phyloP scores from a whole-genome alignment of 306 rosid genomes.

The Cucurbita argyrosperma region DNA sequence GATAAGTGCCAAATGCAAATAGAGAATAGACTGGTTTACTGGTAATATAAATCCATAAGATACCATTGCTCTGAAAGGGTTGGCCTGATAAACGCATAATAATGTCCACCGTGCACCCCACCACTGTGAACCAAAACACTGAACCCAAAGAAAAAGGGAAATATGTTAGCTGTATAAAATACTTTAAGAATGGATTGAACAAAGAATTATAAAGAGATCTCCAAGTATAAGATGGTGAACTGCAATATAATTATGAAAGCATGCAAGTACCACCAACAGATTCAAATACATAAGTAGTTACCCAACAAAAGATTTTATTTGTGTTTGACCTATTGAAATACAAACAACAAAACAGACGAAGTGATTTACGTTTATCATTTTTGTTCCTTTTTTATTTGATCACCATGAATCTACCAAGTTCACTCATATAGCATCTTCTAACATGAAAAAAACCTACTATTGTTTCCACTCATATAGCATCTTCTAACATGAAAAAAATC shows the following conservation, averaged over 20 bases:
- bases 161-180: constrained; percentile 6
- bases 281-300: neutral
- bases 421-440: neutral
- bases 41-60: neutral
- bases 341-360: neutral
- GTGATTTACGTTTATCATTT: neutral
- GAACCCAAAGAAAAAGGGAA: constrained; percentile 9
- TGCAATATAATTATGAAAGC: neutral
- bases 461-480: neutral
- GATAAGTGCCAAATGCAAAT: neutral
- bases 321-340: neutral
- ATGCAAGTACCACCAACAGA: neutral
- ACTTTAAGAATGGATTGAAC: neutral
- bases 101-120: constrained; percentile 98
- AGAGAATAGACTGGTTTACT: neutral
- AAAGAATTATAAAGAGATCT: neutral
- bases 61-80: constrained; percentile 92
- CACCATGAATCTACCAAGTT: neutral
- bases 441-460: neutral
- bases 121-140: constrained; percentile 99
- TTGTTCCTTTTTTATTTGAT: neutral
- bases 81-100: constrained; percentile 95
- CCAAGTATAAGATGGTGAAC: neutral
- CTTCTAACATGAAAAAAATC: neutral
- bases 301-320: neutral